Base-by-base conservation (phyloP, 1,284 basidiomycete genomes). In the Ustilago sp. region DNA sequence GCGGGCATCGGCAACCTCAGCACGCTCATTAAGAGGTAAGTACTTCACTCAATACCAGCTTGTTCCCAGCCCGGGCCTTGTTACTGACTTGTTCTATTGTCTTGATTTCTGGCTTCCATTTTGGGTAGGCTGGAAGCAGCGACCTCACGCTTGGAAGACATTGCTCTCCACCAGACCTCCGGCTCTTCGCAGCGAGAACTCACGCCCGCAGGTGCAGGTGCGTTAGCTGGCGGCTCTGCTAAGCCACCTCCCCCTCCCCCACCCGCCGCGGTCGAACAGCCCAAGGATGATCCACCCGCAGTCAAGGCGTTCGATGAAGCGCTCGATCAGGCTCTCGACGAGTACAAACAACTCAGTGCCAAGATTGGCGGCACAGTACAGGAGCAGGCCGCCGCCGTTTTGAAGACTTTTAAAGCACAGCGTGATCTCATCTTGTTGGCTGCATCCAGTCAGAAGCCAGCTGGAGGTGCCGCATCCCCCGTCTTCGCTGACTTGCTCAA, bases 141-240 rank as follows among this genome's bases (percentile, higher is more conserved):
- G 3, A 95, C 95, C 8, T 94, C 94, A 58, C 91, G 96, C 60
- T 90, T 99, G 34, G 96, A 99, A 87, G 96, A 99, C 85, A 89
- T 98, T 69, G 93, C 92, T 60, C 87, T 89, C 68, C 88, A 88
- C 50, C 59, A 77, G 63, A 52, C 68, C 34, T 51, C 70, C n/a
- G 54, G 67, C 52, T 52, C 65, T 19, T 41, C 52, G 11, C 60
- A 65, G 17, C 70, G 45, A 28, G 73, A 75, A 8, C 56, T 61
- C 23, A 43, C 63, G 17, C 59, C 52, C 23, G 68, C 70, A 47
- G 63, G 56, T 17, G 63, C 63, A 51, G 68, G 51, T 13, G 67
- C 61, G 58, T 65, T 57, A 65, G 65, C 57, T 55, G 55, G 64
- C 59, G 61, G 73, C 47, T 59, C 69, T 4, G 59, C 60, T 8